These are phyloP conservation scores for Citeromyces hawaiiensis DNA, from an alignment of 1,139 yeast species.

Conservation along the genomic window DNA sequence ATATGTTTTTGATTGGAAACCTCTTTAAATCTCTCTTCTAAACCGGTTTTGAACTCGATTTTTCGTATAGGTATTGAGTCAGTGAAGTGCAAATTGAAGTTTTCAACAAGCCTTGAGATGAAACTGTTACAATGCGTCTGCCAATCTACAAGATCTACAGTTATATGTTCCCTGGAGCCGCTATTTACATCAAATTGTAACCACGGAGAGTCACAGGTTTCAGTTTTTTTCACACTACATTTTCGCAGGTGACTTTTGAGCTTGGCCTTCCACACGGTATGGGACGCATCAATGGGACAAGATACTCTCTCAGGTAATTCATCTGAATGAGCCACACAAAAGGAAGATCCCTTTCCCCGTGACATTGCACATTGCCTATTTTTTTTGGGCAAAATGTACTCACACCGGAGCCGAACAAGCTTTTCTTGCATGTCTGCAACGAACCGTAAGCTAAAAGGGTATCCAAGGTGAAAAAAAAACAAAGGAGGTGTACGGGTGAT, in stretches of 20 bases:
- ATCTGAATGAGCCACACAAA: slow-evolving; percentile 48
- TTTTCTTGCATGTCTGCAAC: slow-evolving; percentile 2
- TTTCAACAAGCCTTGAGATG: slow-evolving; percentile 10
- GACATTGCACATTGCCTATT: slow-evolving; percentile 50
- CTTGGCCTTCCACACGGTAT: slow-evolving; percentile 54
- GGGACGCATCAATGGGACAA: slow-evolving; percentile 71
- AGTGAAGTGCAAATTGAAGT: slow-evolving; percentile 11
- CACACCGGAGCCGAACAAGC: slow-evolving; percentile 24
- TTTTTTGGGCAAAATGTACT: slow-evolving; percentile 30
- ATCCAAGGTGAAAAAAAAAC: too few relatives aligned
- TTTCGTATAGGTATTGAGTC: slow-evolving; percentile 9
- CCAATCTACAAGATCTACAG: slow-evolving; percentile 6
- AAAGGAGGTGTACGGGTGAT: too few relatives aligned
- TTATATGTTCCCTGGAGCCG: slow-evolving; percentile 4
- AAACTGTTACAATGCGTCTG: slow-evolving; percentile 14
- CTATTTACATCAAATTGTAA: background rate
- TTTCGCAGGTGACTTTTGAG: slow-evolving; percentile 42
- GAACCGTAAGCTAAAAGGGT: too few relatives aligned
- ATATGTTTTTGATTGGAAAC: slow-evolving; percentile 62
- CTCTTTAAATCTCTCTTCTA: slow-evolving; percentile 28
- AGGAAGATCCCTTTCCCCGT: slow-evolving; percentile 31
- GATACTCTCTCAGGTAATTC: slow-evolving; percentile 31
- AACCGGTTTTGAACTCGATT: slow-evolving; percentile 9
- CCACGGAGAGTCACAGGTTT: slow-evolving; percentile 7
- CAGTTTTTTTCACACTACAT: slow-evolving; percentile 35